Conservation (phyloP, 305 asterid species). For the Fraxinus platypoda region DNA sequence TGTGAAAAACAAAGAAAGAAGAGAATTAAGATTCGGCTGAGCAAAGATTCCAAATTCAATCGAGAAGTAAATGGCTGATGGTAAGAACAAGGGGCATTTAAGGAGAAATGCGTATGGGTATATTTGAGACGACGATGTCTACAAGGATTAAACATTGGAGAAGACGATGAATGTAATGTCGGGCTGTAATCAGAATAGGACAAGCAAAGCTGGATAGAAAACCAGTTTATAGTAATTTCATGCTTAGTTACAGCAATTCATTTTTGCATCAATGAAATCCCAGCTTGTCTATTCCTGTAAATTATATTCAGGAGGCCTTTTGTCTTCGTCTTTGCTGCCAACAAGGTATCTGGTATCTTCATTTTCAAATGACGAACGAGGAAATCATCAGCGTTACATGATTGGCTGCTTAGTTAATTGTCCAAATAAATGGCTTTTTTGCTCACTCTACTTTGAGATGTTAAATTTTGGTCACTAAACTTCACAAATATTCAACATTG, state of each 20-base stretch:
- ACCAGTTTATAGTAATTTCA: background rate
- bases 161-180: background rate
- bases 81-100: background rate
- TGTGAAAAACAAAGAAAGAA: background rate
- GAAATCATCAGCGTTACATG: background rate
- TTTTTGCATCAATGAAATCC: background rate
- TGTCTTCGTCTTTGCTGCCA: background rate
- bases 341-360: background rate
- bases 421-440: too few species aligned
- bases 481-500: background rate
- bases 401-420: background rate
- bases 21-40: background rate
- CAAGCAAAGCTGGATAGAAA: background rate
- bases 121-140: conserved; percentile 6
- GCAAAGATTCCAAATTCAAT: conserved; percentile 10
- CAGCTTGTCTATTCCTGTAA: background rate
- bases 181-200: background rate
- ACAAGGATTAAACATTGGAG: conserved; percentile 21
- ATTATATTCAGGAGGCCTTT: background rate
- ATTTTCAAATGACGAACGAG: background rate
- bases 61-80: background rate
- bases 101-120: background rate
- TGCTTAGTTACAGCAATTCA: background rate
- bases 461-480: too few species aligned
- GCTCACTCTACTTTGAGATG: background rate